Base-by-base conservation (phyloP, 306 rosid species). In the Prunus campanulata region DNA sequence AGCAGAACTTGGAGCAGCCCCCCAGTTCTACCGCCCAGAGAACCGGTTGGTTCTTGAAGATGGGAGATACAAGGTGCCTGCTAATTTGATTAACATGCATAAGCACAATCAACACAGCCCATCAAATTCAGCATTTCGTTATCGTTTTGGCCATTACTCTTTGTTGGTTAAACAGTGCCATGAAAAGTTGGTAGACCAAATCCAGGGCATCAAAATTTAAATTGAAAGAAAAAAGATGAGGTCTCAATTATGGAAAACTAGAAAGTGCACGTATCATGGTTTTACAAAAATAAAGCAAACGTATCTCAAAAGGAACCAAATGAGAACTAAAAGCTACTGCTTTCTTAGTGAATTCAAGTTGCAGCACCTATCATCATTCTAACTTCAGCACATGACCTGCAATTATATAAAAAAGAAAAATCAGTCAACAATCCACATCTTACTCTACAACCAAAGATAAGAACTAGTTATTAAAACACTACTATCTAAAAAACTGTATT, bases 321-420 rank as follows among this genome's bases (percentile, higher is more conserved):
- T 46, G 59, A 25, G 47, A 46, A 16, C 46, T 46, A 74, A 46
- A 39, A 32, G 49, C 69, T 60, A 60, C 4, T 29, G 59, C 77
- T 30, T 74, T 30, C 60, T 60, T 65, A 25, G 19, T 20, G 52
- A 30, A 18, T 60, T 71, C 64, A 54, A 51, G 3, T 48, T 46
- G 59, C 47, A 1, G 68, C 59, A 46, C 19, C 60, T 25, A 59
- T 16, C 77, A 59, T 59, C 46, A 5, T 27, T 73, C 42, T 20
- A 42, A 42, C 77, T 72, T 72, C 56, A 46, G 57, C 48, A 25
- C 30, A 18, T 4, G 24, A 39, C 60, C 69, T 74, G 69, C 11
- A 27, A 74, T 27, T 7, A 6, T 20, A 54, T 13, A 49, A 10
- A 11, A 47, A 46, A 60, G 18, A 68, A 74, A 46, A 51, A 46